Evolutionary conservation across 78 protist species (phyloP).

Genomic region (Diacronema lutheri): DNA sequence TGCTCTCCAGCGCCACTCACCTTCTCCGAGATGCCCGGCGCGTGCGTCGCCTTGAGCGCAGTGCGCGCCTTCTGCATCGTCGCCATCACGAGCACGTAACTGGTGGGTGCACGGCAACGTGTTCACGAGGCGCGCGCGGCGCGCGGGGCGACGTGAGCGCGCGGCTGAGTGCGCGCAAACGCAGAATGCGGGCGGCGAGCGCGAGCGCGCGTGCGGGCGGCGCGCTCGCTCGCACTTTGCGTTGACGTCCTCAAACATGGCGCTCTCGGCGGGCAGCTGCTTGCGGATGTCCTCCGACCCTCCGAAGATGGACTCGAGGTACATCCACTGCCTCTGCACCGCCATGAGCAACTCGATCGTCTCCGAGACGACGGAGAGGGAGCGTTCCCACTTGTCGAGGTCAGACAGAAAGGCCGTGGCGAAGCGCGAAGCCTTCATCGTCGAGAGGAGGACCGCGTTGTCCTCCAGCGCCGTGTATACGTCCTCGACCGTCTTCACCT

Average conservation of each 20-base stretch:
- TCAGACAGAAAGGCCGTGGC: constrained; percentile 47
- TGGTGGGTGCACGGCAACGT: no score
- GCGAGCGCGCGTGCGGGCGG: no score
- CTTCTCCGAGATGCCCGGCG: constrained; percentile 47
- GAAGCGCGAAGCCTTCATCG: constrained; percentile 73
- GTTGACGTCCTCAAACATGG: constrained; percentile 57
- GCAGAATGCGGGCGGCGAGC: no score
- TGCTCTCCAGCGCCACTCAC: no score
- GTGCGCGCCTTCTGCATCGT: neutral
- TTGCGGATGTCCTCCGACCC: constrained; percentile 75
- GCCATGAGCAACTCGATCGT: constrained; percentile 58
- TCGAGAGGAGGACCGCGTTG: constrained; percentile 42
- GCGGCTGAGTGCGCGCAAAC: no score
- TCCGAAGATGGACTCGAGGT: constrained; percentile 79
- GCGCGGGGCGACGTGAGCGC: no score
- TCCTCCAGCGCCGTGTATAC: constrained; percentile 63
- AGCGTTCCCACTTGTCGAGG: constrained; percentile 77
- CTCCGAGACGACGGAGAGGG: constrained; percentile 63
- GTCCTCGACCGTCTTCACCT: constrained; percentile 41
- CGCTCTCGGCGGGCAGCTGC: constrained; percentile 76
- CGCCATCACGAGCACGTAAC: no score
- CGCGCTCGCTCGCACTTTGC: constrained; percentile 57
- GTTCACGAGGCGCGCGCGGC: no score
- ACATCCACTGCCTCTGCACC: constrained; percentile 73
- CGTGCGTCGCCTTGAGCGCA: neutral